Evolutionary conservation across 495 filamentous ascomycete species (phyloP).

Genomic region (Aspergillus steynii): DNA sequence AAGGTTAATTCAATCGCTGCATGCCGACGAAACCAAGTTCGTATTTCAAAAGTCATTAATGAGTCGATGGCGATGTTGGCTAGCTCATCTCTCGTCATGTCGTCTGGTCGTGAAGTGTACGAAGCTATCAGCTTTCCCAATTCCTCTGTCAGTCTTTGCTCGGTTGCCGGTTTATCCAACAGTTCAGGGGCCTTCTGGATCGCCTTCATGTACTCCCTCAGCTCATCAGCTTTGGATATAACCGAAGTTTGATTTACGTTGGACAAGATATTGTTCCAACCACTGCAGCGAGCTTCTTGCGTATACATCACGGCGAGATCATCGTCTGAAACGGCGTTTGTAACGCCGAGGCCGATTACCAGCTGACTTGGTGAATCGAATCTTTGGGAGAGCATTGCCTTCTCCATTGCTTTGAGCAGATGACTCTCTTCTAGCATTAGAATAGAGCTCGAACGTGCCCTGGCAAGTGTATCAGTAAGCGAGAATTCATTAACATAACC

Average conservation of each 20-base stretch:
- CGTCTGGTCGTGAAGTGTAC: conserved; percentile 34
- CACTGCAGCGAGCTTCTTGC: conserved; percentile 6
- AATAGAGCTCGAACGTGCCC: conserved; percentile 11
- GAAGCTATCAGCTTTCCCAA: conserved; percentile 29
- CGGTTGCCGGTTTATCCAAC: conserved; percentile 12
- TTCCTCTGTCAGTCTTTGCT: conserved; percentile 20
- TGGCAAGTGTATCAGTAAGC: not conserved
- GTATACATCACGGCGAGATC: conserved; percentile 3
- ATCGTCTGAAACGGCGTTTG: not conserved
- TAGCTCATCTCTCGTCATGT: conserved; percentile 26
- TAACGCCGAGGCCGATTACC: conserved; percentile 4
- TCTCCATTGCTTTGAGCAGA: conserved; percentile 7
- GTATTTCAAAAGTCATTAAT: conserved; percentile 43
- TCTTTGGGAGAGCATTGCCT: conserved; percentile 2
- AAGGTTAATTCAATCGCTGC: conserved; percentile 30
- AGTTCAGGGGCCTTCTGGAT: conserved; percentile 16
- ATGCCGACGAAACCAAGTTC: conserved; percentile 37
- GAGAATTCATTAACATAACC: conserved; percentile 30
- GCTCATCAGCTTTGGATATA: conserved; percentile 7
- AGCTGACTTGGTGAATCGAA: conserved; percentile 2
- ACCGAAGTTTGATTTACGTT: conserved; percentile 2
- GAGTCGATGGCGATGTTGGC: conserved; percentile 41
- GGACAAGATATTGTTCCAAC: conserved; percentile 8
- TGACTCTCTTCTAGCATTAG: conserved; percentile 8
- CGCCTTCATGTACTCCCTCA: conserved; percentile 20